These are phyloP conservation scores for Lavandula angustifolia DNA, from an alignment of 257 asterid genomes.

Conservation along the genomic window DNA sequence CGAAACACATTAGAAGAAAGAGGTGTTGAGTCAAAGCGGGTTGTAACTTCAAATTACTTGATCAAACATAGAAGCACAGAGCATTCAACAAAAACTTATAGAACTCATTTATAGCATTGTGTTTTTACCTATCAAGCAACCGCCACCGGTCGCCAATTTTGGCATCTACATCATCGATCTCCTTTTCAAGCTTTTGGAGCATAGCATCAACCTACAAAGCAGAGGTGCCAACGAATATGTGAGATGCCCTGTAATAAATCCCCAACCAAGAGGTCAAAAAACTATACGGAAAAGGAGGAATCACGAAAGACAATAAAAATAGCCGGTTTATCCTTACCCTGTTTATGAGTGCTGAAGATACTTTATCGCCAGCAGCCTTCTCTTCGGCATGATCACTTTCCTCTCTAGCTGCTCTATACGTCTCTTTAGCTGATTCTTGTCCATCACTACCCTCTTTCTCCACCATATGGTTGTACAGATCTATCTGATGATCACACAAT, in stretches of 20 bases:
- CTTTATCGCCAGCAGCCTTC: constrained; percentile 66
- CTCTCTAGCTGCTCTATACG: constrained; percentile 86
- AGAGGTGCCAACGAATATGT: constrained; percentile 31
- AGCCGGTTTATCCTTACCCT: constrained; percentile 54
- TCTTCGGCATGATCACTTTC: constrained; percentile 65
- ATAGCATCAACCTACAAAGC: constrained; percentile 82
- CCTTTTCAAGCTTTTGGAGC: constrained; percentile 97
- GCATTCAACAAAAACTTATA: background rate
- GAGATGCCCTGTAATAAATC: constrained; percentile 21
- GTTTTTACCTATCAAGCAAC: constrained; percentile 82
- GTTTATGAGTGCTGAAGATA: constrained; percentile 85
- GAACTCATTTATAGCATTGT: constrained; percentile 20
- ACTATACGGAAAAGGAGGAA: constrained; percentile 18
- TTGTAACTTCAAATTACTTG: constrained; percentile 14
- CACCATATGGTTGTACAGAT: constrained; percentile 81
- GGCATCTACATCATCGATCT: constrained; percentile 93
- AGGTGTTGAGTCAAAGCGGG: constrained; percentile 18
- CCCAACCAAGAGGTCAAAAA: constrained; percentile 24
- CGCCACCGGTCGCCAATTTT: constrained; percentile 93
- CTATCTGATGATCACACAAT: constrained; percentile 58
- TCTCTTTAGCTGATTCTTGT: constrained; percentile 74
- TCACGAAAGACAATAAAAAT: constrained; percentile 9
- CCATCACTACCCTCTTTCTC: constrained; percentile 76
- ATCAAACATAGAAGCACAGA: constrained; percentile 9
- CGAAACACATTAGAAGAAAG: constrained; percentile 1